phyloP scores from a whole-genome alignment of 192 early-diverging fungal genomes.

The Entomortierella beljakovae region DNA sequence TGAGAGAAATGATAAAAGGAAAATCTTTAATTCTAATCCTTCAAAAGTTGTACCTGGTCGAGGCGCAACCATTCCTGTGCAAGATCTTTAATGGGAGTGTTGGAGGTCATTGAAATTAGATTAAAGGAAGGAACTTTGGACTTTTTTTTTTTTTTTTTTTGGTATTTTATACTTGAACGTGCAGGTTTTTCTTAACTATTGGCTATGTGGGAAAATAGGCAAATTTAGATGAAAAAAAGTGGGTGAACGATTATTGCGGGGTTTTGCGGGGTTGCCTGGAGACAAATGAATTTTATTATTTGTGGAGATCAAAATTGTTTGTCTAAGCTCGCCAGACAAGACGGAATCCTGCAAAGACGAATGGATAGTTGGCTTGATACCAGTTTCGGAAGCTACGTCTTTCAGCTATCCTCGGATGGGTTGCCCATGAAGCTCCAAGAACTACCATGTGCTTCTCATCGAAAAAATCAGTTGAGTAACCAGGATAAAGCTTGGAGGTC shows the following conservation, averaged over 20 bases:
- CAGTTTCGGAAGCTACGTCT: constrained; percentile 87
- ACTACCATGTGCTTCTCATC: constrained; percentile 88
- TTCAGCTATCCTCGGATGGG: constrained; percentile 78
- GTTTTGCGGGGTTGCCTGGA: too few relatives aligned
- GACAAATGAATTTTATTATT: neutral
- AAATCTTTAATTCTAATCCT: neutral
- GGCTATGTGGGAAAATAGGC: too few relatives aligned
- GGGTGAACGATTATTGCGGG: too few relatives aligned
- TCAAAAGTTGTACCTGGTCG: constrained; percentile 55
- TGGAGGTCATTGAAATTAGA: constrained; percentile 12
- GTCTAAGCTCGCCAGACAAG: constrained; percentile 38
- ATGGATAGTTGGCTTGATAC: constrained; percentile 91
- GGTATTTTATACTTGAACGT: too few relatives aligned
- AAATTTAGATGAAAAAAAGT: too few relatives aligned
- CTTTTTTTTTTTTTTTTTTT: too few relatives aligned
- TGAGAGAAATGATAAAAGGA: neutral
- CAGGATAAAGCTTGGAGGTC: constrained; percentile 80
- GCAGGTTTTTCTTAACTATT: too few relatives aligned
- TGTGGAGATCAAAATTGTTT: neutral
- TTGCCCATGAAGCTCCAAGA: constrained; percentile 89
- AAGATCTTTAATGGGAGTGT: constrained; percentile 51
- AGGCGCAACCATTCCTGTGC: constrained; percentile 68
- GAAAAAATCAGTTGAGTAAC: constrained; percentile 93
- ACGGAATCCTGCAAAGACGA: constrained; percentile 84
- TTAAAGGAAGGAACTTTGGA: too few relatives aligned